Conservation (phyloP, 2,329 filamentous ascomycete genomes). For the Colletotrichum echinochloae region DNA sequence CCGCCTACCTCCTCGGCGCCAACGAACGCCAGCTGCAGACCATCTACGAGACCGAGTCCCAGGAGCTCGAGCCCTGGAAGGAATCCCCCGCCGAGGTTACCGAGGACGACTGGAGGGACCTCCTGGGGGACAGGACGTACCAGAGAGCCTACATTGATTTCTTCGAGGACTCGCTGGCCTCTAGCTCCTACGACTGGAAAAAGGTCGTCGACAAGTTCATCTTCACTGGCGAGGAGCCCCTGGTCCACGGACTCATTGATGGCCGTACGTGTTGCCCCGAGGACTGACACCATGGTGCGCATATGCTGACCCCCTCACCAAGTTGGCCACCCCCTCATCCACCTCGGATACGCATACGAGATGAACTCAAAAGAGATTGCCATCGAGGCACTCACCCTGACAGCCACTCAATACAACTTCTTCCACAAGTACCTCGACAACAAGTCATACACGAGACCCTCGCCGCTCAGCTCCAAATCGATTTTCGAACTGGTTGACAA, state of each 20-base stretch:
- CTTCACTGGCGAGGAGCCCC: constrained; percentile 77
- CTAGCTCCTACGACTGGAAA: constrained; percentile 86
- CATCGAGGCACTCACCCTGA: constrained; percentile 86
- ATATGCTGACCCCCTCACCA: constrained; percentile 45
- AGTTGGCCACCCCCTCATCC: constrained; percentile 94
- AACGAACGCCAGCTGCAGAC: constrained; percentile 77
- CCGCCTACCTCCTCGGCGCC: constrained; percentile 88
- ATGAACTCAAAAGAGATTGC: constrained; percentile 85
- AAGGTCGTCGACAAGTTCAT: constrained; percentile 81
- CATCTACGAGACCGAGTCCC: constrained; percentile 83
- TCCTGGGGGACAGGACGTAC: constrained; percentile 81
- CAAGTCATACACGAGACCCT: constrained; percentile 74
- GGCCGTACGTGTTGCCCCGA: constrained; percentile 72
- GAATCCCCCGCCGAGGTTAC: constrained; percentile 88
- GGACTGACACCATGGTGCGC: not conserved
- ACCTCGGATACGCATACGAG: constrained; percentile 94
- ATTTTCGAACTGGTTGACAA: constrained; percentile 78
- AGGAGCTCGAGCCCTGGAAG: constrained; percentile 81
- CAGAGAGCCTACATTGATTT: constrained; percentile 94
- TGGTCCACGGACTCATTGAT: constrained; percentile 83
- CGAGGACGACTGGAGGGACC: constrained; percentile 87
- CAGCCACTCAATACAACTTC: constrained; percentile 68
- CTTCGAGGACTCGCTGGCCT: constrained; percentile 90
- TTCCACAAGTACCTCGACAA: constrained; percentile 79
- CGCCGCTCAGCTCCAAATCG: constrained; percentile 70